Base-by-base conservation (phyloP, 2,329 filamentous ascomycete genomes). In the Pyrenophora graminea region DNA sequence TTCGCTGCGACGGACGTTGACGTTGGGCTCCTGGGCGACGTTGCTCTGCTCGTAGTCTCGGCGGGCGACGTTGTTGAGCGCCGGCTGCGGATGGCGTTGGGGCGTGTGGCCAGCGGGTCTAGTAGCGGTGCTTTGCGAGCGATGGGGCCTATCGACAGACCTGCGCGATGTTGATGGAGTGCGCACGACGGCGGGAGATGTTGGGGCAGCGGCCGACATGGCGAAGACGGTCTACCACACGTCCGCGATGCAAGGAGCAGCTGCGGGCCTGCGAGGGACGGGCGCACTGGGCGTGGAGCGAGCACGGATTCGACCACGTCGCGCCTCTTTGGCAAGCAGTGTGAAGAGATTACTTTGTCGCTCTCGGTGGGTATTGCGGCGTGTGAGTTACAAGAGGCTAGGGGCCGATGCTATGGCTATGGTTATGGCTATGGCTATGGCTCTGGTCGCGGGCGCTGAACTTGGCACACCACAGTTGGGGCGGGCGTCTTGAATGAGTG, bases 21-120 rank as follows among this genome's bases (percentile, higher is more conserved):
- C 32, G 83, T 30, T 30, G 27, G 27, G 77, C 46, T 68, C 59
- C 39, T 82, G 79, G 64, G 84, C 82, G 77, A 89, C 74, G 77
- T 86, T 86, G 64, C 82, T 79, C 64, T 86, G 82, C 76, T 93
- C 90, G 78, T 86, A 86, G 75, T 94, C 89, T 72, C 87, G 81
- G 66, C 87, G 85, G 49, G 80, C 78, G 62, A 82, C 79, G 68
- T 76, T 78, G 49, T 76, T 76, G 38, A 85, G 76, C 38, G 77
- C 51, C 38, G 37, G 75, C 41, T 73, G 71, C 63, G 74, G 78
- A 66, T 76, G 80, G 51, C 62, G 66, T 40, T 38, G 48, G 53
- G 55, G 56, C 61, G 53, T 52, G 59, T 62, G 63, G 63, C 48
- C 43, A 47, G 48, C 68, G 41, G 65, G 64, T 10, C 70, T 63